Percentiles rank a stretch among this genome's conserved stretches.
Conservation (phyloP, 345 rosid species). For the Erucastrum elatum region DNA sequence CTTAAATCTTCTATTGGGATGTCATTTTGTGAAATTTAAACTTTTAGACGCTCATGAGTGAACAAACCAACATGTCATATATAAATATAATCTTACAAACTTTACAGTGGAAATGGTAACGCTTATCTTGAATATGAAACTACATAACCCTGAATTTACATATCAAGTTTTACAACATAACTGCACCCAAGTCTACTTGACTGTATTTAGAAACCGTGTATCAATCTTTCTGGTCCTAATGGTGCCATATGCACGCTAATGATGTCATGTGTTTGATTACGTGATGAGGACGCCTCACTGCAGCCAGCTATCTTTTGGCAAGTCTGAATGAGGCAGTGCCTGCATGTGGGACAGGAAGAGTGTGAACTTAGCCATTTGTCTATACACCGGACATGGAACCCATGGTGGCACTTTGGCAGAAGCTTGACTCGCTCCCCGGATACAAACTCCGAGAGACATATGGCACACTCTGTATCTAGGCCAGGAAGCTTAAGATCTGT, state of each 20-base stretch:
- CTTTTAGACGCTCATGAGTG: slow-evolving; percentile 14
- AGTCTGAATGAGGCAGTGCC: slow-evolving; percentile 73
- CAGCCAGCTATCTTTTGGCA: slow-evolving; percentile 70
- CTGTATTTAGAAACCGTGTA: slow-evolving; percentile 40
- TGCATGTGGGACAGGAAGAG: slow-evolving; percentile 94
- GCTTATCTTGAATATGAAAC: slow-evolving; percentile 16
- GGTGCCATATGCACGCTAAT: slow-evolving; percentile 45
- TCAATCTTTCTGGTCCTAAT: slow-evolving; percentile 57
- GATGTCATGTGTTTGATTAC: slow-evolving; percentile 42
- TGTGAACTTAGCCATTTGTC: slow-evolving; percentile 88
- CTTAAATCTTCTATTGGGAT: slow-evolving; percentile 19
- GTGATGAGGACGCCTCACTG: slow-evolving; percentile 45
- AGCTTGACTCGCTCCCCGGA: slow-evolving; percentile 65
- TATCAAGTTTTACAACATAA: slow-evolving; percentile 21
- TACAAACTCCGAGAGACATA: slow-evolving; percentile 68
- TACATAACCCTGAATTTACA: slow-evolving; percentile 19
- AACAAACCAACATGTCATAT: slow-evolving; percentile 19
- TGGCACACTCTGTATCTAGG: slow-evolving; percentile 62
- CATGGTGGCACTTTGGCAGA: slow-evolving; percentile 80
- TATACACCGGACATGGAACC: slow-evolving; percentile 77
- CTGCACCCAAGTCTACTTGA: slow-evolving; percentile 26
- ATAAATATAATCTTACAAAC: slow-evolving; percentile 29
- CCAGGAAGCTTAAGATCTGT: slow-evolving; percentile 54
- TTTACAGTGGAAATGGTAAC: slow-evolving; percentile 35
- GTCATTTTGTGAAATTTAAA: background rate